Percentiles rank a stretch among this genome's conserved stretches.
Conservation (phyloP, 768 basidiomycete genomes). For the Lactarius hengduanensis region DNA sequence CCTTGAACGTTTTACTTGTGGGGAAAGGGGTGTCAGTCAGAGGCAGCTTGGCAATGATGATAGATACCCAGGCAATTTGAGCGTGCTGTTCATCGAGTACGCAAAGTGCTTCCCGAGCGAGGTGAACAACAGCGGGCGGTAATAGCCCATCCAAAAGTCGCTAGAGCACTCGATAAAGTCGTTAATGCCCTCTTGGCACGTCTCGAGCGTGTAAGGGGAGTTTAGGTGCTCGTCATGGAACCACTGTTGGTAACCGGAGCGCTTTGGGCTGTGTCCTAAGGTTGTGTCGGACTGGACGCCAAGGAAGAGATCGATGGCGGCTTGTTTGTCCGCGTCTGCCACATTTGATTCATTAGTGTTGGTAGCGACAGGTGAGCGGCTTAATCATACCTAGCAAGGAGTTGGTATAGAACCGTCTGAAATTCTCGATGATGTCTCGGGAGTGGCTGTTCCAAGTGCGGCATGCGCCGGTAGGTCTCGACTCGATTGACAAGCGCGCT, state of each 20-base stretch:
- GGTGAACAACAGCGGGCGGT: conserved; percentile 80
- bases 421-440: conserved; percentile 92
- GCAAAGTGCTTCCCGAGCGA: conserved; percentile 86
- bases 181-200: conserved; percentile 60
- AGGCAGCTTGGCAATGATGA: no score
- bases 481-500: conserved; percentile 95
- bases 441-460: conserved; percentile 98
- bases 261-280: conserved; percentile 47
- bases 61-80: conserved; percentile 72
- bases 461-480: conserved; percentile 93
- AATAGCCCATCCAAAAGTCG: conserved; percentile 90
- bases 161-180: conserved; percentile 58
- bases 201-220: conserved; percentile 62
- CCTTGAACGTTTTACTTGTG: conserved; percentile 64
- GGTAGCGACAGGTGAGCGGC: conserved; percentile 9
- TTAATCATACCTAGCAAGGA: conserved; percentile 70
- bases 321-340: conserved; percentile 93
- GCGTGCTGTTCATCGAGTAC: conserved; percentile 88
- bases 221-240: conserved; percentile 69
- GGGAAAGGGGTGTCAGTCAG: no score
- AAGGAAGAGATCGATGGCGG: conserved; percentile 96
- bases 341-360: neutral
- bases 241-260: conserved; percentile 84
- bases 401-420: conserved; percentile 93
- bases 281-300: conserved; percentile 59